Evolutionary conservation across 768 basidiomycete species (phyloP).

Genomic region (Trametes cingulata): DNA sequence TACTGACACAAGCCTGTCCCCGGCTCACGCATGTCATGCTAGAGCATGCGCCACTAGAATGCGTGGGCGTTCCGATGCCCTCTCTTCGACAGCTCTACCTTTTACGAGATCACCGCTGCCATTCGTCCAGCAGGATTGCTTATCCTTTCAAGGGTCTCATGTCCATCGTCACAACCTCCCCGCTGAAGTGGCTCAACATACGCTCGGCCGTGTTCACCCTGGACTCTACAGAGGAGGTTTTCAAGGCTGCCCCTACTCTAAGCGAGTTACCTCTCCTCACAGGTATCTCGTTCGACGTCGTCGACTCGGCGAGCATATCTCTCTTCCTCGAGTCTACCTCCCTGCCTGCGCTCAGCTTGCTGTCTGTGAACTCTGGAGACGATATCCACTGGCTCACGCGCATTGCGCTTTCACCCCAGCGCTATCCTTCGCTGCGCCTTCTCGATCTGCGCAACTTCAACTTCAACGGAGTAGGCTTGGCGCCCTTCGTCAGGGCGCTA

Average conservation of each 20-base stretch:
- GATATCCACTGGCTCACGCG: constrained; percentile 33
- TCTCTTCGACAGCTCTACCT: constrained; percentile 27
- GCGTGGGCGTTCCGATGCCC: constrained; percentile 28
- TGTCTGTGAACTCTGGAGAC: constrained; percentile 32
- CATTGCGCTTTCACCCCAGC: constrained; percentile 23
- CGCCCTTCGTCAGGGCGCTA: constrained; percentile 32
- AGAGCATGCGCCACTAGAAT: constrained; percentile 33
- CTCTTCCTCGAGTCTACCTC: constrained; percentile 32
- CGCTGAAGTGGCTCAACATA: constrained; percentile 29
- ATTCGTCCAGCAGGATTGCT: constrained; percentile 13
- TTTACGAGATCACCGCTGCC: constrained; percentile 29
- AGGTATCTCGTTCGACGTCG: constrained; percentile 25
- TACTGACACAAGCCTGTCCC: constrained; percentile 30
- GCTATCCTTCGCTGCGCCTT: constrained; percentile 27
- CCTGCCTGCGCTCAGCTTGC: constrained; percentile 27
- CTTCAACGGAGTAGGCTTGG: constrained; percentile 33
- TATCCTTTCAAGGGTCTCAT: constrained; percentile 31
- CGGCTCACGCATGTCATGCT: constrained; percentile 29
- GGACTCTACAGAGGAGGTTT: constrained; percentile 29
- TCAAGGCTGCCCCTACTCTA: constrained; percentile 21
- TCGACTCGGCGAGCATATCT: constrained; percentile 32
- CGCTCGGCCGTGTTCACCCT: constrained; percentile 29
- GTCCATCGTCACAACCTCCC: constrained; percentile 19
- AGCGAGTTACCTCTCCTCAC: constrained; percentile 25
- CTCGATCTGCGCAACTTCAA: constrained; percentile 34